Base-by-base conservation (phyloP, 768 basidiomycete species). In the Rhodotorula sphaerocarpa region DNA sequence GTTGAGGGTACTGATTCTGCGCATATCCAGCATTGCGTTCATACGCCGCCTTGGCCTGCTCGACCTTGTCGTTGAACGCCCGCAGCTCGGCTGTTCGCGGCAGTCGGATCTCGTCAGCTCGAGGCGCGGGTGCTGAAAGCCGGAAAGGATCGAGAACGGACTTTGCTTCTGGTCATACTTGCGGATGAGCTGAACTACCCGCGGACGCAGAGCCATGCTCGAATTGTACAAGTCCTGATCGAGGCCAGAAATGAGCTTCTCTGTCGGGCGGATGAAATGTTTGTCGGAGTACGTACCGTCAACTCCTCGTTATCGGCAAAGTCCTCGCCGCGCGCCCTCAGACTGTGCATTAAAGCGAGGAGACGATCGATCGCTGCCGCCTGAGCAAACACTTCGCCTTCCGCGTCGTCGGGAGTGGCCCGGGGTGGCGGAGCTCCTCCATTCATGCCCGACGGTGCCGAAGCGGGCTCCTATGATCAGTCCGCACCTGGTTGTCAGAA, bases 131-230 rank as follows among this genome's bases (percentile, higher is more conserved):
- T 11, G 27, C 21, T 57, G 23, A 12, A 18, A 30, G 41, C 21
- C 58, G 28, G 1, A 28, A 57, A 41, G 36, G 52, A 66, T 23
- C n/a, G 11, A 46, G n/a, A 43, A 34, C 76, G 56, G 57, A 82
- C 80, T 81, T 76, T 90, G 80, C 78, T 96, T 95, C 78, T 93
- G 90, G 70, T 86, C 90, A 73, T 96, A 96, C 78, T 91, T 95
- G 74, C 95, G 90, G 66, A 96, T 95, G 57, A 97, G 76, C 72
- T 91, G 90, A 65, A 95, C 91, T 66, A 97, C 93, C 79, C 90
- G 92, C 11, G 91, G 91, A 48, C 92, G 81, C 44, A 95, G 76
- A 6, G 85, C 81, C 85, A 97, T 91, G 71, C 86, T 86, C 28
- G 84, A 83, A 46, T 90, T 83, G 75, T 97, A 96, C 54, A 96